Evolutionary conservation across 2,329 filamentous ascomycete genomes (phyloP), one percentile per base, ranked within the genome.

Genomic region (Penicillium sp.): DNA sequence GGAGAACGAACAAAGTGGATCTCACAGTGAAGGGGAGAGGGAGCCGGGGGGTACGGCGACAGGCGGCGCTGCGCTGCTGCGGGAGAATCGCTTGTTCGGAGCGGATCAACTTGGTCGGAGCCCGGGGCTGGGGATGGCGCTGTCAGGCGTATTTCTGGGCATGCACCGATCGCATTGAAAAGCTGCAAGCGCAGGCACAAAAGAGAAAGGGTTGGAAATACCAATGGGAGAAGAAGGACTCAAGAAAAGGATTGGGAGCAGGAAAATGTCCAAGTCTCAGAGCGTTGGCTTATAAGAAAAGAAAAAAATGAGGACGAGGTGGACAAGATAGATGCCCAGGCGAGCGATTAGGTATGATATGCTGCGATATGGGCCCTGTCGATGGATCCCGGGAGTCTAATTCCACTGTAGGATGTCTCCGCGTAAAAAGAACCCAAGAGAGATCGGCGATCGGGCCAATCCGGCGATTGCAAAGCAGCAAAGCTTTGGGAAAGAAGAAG

Each of bases 51-150:
- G 46, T 51, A 48, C 47, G 48, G 45, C 46, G 44, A 45, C 43
- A 47, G 34, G 42, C 47, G 36, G 19, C 38, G 50, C 43, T 48
- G 45, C 37, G 47, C 36, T 32, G 23, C 38, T 55, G 56, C 52
- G 54, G 57, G 58, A 55, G 54, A 58, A 56, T 64, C 60, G 60
- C 62, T 64, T 64, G 62, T 57, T 62, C 62, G 62, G 60, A 55
- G 19, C 60, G 60, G 62, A 64, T 58, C 49, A 64, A 58, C 56
- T 38, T 46, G 37, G 2, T 36, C 55, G 51, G 56, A 58, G 44
- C 40, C 36, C 47, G 51, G 56, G 60, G 59, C 60, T 62, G 60
- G 55, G 48, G 58, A 56, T 60, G 56, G 58, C 44, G 51, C 49
- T 42, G 54, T 41, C 45, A 48, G 34, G 60, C 58, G 62, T 64